phyloP scores from a whole-genome alignment of 73 alveolate genomes.

The Paramecium biaurelia region DNA sequence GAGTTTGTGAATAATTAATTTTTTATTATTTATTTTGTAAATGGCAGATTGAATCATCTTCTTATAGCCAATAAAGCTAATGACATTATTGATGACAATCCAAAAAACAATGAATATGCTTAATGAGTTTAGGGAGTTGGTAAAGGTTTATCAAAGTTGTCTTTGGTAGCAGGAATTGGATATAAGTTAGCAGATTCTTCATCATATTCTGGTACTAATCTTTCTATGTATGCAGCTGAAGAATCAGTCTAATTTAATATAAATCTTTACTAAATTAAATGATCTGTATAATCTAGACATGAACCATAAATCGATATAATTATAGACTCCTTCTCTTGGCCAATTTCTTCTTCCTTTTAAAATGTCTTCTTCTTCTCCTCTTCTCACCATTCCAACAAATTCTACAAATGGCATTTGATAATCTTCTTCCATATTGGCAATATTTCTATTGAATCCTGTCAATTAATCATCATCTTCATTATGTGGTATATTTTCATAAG shows the following conservation, averaged over 20 bases:
- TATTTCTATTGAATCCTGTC: conserved; percentile 49
- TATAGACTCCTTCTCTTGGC: conserved; percentile 54
- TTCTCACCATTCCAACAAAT: conserved; percentile 60
- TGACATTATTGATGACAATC: conserved; percentile 51
- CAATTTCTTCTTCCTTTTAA: conserved; percentile 58
- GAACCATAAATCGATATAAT: conserved; percentile 56
- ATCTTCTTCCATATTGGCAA: conserved; percentile 55
- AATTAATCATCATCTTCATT: conserved; percentile 1
- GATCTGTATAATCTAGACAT: conserved; percentile 59
- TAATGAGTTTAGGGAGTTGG: conserved; percentile 53
- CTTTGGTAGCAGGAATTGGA: conserved; percentile 65
- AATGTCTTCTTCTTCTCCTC: conserved; percentile 47
- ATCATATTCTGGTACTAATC: conserved; percentile 53
- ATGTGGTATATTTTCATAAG: background rate
- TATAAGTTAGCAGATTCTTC: conserved; percentile 59
- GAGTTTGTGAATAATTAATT: background rate
- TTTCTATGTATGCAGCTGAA: conserved; percentile 53
- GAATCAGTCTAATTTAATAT: background rate
- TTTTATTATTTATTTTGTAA: background rate
- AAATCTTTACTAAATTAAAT: conserved; percentile 35
- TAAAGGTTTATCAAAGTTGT: conserved; percentile 57
- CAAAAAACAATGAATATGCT: conserved; percentile 51
- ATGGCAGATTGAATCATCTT: background rate
- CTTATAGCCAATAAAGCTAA: conserved; percentile 15
- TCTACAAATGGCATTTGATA: conserved; percentile 47